These are phyloP conservation scores for Pseudisothecium myosuroides DNA, from an alignment of 225 moss, liverwort and hornwort genomes.

Conservation along the genomic window DNA sequence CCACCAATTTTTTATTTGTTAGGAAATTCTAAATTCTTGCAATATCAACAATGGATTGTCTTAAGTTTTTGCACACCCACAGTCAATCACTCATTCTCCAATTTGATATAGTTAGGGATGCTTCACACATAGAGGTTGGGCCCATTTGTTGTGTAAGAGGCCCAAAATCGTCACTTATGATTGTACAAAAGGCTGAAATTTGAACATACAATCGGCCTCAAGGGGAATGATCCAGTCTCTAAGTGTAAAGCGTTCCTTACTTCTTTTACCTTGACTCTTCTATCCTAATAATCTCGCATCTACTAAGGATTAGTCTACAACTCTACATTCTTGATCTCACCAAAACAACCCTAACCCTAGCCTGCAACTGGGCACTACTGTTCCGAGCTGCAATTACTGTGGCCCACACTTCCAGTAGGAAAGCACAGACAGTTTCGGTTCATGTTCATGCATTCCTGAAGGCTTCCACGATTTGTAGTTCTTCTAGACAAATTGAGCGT, in stretches of 20 bases:
- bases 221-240: too few species aligned
- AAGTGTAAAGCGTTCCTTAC: background rate
- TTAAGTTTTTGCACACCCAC: background rate
- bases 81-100: background rate
- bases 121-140: fast-evolving
- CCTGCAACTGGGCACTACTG: too few species aligned
- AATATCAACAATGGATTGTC: background rate
- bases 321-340: too few species aligned
- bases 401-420: too few species aligned
- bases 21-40: background rate
- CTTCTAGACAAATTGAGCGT: background rate
- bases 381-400: too few species aligned
- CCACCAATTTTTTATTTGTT: background rate
- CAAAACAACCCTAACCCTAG: too few species aligned
- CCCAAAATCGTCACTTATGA: background rate
- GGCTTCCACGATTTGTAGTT: background rate
- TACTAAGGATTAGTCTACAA: background rate
- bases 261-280: background rate
- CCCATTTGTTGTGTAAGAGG: background rate
- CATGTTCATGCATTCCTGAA: background rate
- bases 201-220: background rate
- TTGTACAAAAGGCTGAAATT: background rate
- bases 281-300: background rate
- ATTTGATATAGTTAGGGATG: background rate
- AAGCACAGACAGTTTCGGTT: too few species aligned